Conservation (phyloP, 2,329 filamentous ascomycete species). For the Talaromyces sp. region DNA sequence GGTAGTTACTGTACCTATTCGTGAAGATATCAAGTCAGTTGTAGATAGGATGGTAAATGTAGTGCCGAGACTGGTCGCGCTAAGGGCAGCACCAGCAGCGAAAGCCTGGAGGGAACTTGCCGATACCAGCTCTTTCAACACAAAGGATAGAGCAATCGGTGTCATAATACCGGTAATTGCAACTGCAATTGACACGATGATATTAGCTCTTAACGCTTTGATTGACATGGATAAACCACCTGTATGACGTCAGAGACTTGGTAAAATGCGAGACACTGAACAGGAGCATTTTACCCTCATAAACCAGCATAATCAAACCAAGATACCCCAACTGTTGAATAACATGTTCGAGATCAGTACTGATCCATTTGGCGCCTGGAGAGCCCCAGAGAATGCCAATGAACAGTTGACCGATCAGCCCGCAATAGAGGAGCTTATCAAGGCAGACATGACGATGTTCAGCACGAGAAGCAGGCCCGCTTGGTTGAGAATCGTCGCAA, state of each 20-base stretch:
- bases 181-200: conserved; percentile 58
- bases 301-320: conserved; percentile 69
- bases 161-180: conserved; percentile 63
- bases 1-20: conserved; percentile 61
- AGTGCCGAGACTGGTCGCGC: conserved; percentile 71
- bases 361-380: conserved; percentile 62
- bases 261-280: background rate
- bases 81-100: conserved; percentile 68
- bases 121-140: conserved; percentile 49
- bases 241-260: background rate
- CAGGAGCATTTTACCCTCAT: conserved; percentile 52
- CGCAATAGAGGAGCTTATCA: conserved; percentile 63
- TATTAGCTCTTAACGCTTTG: conserved; percentile 56
- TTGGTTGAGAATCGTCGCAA: conserved; percentile 58
- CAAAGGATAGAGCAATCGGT: conserved; percentile 65
- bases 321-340: conserved; percentile 68
- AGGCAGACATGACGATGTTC: conserved; percentile 56
- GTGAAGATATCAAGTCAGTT: conserved; percentile 53
- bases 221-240: conserved; percentile 56
- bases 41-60: conserved; percentile 64
- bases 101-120: conserved; percentile 63
- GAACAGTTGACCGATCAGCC: conserved; percentile 68
- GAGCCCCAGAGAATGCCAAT: conserved; percentile 68
- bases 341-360: conserved; percentile 49
- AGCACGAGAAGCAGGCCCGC: conserved; percentile 62